Conservation (phyloP, 495 filamentous ascomycete species). For the Penicillium daleae region DNA sequence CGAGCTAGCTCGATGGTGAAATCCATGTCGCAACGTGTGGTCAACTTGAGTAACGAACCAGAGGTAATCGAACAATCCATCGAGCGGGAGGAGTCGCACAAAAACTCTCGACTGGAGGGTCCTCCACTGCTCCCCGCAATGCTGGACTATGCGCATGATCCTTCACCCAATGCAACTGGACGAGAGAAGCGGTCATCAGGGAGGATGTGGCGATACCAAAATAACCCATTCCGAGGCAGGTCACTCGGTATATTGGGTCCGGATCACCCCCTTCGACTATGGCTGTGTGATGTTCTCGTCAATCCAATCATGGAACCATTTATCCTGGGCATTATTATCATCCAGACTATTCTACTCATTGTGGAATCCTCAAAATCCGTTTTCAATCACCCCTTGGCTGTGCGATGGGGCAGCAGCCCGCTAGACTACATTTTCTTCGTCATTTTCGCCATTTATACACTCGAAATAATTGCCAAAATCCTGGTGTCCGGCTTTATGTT, state of each 20-base stretch:
- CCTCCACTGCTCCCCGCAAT: constrained; percentile 63
- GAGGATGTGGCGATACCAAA: constrained; percentile 50
- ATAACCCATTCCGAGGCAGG: constrained; percentile 86
- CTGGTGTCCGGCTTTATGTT: constrained; percentile 91
- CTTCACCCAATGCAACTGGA: constrained; percentile 38
- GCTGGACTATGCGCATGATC: constrained; percentile 57
- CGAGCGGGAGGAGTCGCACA: constrained; percentile 64
- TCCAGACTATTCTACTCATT: constrained; percentile 84
- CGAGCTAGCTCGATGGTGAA: constrained; percentile 90
- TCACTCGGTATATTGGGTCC: constrained; percentile 84
- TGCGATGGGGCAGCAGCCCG: constrained; percentile 64
- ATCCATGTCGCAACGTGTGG: constrained; percentile 96
- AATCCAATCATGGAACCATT: constrained; percentile 84
- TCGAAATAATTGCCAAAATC: constrained; percentile 78
- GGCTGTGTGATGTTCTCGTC: constrained; percentile 85
- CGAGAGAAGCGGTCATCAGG: constrained; percentile 48
- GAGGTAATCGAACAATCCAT: constrained; percentile 77
- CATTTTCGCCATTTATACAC: constrained; percentile 88
- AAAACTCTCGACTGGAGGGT: constrained; percentile 54
- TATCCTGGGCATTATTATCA: constrained; percentile 83
- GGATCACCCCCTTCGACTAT: constrained; percentile 71
- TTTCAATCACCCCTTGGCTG: constrained; percentile 51
- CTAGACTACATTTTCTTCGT: constrained; percentile 81
- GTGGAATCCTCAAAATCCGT: constrained; percentile 77
- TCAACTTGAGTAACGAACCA: constrained; percentile 92